These are phyloP conservation scores for Metschnikowia lachancei DNA, from an alignment of 805 yeast genomes.

Conservation along the genomic window DNA sequence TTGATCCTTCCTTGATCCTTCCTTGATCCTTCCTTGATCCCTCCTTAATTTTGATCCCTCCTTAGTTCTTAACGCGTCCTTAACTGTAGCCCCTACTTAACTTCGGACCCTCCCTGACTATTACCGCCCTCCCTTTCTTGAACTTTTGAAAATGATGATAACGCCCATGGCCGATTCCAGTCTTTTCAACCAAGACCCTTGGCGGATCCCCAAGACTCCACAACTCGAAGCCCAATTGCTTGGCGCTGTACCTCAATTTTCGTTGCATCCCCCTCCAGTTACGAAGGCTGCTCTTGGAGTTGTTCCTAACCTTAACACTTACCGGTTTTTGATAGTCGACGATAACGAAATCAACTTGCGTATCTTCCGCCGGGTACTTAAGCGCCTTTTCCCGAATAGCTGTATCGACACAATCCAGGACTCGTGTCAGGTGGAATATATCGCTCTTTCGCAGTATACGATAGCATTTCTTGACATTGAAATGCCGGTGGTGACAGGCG, in stretches of 20 bases:
- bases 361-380: conserved; percentile 33
- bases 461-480: conserved; percentile 44
- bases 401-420: conserved; percentile 29
- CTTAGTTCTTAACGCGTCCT: too few relatives aligned
- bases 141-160: conserved; percentile 5
- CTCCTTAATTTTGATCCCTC: too few relatives aligned
- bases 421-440: conserved; percentile 30
- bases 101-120: too few relatives aligned
- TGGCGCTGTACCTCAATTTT: conserved; percentile 9
- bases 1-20: too few relatives aligned
- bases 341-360: conserved; percentile 42
- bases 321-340: conserved; percentile 35
- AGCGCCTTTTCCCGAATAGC: conserved; percentile 35
- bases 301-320: conserved; percentile 16
- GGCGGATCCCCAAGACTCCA: conserved; percentile 9
- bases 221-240: conserved; percentile 9
- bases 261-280: conserved; percentile 6
- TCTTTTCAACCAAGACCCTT: conserved; percentile 6
- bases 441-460: conserved; percentile 12
- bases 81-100: too few relatives aligned
- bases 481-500: conserved; percentile 43
- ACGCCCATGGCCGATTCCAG: conserved; percentile 8
- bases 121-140: neutral
- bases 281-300: conserved; percentile 4
- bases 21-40: too few relatives aligned